These are phyloP conservation scores for Stereum hirsutum DNA, from an alignment of 1,284 basidiomycete species.

Conservation along the genomic window DNA sequence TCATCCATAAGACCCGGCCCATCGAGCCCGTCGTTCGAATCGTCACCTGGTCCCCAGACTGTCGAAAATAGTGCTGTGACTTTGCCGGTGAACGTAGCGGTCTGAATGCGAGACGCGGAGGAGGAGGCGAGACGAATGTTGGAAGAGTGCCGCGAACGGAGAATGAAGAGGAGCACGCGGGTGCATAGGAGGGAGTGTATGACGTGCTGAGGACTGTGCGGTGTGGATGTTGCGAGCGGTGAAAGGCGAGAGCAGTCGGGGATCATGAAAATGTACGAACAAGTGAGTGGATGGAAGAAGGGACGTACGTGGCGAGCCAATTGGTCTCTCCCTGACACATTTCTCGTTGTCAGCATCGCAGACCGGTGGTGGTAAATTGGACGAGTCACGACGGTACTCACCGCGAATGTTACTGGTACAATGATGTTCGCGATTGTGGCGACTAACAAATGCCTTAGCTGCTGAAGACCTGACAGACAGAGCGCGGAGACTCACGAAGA, in stretches of 20 bases:
- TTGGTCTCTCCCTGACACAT: too few species aligned
- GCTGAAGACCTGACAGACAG: too few species aligned
- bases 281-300: neutral
- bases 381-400: conserved; percentile 14
- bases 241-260: neutral
- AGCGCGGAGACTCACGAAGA: too few species aligned
- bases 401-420: conserved; percentile 27
- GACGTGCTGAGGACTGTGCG: conserved; percentile 29
- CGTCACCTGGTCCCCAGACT: neutral
- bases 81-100: conserved; percentile 8
- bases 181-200: conserved; percentile 32
- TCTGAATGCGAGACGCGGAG: neutral
- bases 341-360: too few species aligned
- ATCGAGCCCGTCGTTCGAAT: neutral
- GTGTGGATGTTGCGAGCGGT: neutral
- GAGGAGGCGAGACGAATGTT: neutral
- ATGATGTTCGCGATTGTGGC: conserved; percentile 32
- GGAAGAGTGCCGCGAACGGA: conserved; percentile 10
- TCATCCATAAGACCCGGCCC: too few species aligned
- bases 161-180: conserved; percentile 30
- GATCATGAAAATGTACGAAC: too few species aligned
- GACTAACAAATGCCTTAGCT: too few species aligned
- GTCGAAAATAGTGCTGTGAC: neutral
- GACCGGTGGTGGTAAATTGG: too few species aligned
- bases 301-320: conserved; percentile 29